Percentiles rank a stretch among this genome's conserved stretches.
Conservation (phyloP, 306 rosid species). For the Rosa multiflora region DNA sequence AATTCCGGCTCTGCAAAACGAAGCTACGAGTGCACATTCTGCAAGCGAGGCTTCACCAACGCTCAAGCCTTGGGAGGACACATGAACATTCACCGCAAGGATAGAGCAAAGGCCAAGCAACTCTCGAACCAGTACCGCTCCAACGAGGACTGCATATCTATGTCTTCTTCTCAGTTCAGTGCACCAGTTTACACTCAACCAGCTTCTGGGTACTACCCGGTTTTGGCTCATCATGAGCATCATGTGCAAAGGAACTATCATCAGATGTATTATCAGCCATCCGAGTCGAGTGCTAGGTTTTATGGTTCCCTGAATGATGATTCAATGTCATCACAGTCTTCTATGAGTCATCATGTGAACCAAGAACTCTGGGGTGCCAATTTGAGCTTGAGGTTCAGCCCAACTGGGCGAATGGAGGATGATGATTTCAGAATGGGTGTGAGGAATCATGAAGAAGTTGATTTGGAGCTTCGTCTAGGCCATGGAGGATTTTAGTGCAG, state of each 20-base stretch:
- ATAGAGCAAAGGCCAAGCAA: conserved; percentile 68
- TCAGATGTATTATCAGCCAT: conserved; percentile 38
- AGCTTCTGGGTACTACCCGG: conserved; percentile 22
- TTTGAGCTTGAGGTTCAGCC: conserved; percentile 63
- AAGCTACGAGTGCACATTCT: conserved; percentile 79
- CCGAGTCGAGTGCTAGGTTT: conserved; percentile 23
- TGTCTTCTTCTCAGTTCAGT: conserved; percentile 24
- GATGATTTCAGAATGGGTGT: conserved; percentile 31
- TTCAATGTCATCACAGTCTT: conserved; percentile 36
- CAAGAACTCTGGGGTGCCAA: conserved; percentile 56
- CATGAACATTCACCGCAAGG: conserved; percentile 90
- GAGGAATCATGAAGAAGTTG: conserved; percentile 53
- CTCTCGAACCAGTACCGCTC: conserved; percentile 19
- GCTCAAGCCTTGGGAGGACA: conserved; percentile 98
- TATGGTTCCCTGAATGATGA: conserved; percentile 6
- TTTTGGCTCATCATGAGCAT: conserved; percentile 19
- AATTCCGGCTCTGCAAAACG: conserved; percentile 38
- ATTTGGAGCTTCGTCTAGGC: conserved; percentile 92
- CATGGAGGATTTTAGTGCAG: conserved; percentile 23
- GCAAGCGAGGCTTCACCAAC: conserved; percentile 90
- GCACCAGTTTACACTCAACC: conserved; percentile 32
- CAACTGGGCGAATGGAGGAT: conserved; percentile 30
- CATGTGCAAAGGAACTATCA: conserved; percentile 38
- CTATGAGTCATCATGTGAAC: conserved; percentile 25
- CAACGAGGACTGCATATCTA: conserved; percentile 20